Percentiles rank a stretch among this genome's conserved stretches.
These are phyloP conservation scores for Colletotrichum paranaense DNA, from an alignment of 2,329 filamentous ascomycete species.

Conservation along the genomic window DNA sequence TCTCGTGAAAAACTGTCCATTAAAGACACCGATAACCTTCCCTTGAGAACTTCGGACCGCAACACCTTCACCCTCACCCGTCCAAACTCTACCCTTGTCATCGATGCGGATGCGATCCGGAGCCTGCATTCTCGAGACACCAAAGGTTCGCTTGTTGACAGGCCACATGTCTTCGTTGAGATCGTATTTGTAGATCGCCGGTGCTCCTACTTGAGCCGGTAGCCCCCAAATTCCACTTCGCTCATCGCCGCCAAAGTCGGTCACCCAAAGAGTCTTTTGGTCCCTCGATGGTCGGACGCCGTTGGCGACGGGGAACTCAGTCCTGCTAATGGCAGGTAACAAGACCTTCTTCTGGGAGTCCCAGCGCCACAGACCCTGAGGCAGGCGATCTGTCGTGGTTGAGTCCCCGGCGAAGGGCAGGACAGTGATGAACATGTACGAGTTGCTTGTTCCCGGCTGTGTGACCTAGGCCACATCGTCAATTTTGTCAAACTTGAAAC, in stretches of 20 bases:
- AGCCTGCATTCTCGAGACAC: background rate
- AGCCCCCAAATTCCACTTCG: background rate
- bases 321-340: background rate
- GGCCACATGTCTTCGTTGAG: background rate
- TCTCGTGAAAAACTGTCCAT: background rate
- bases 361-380: background rate
- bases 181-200: background rate
- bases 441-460: background rate
- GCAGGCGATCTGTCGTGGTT: background rate
- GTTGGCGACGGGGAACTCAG: background rate
- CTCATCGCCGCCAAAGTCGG: background rate
- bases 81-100: background rate
- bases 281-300: background rate
- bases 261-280: background rate
- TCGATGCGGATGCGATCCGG: background rate
- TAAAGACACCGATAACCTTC: background rate
- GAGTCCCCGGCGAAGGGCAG: background rate
- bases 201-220: background rate
- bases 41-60: background rate
- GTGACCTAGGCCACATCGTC: background rate
- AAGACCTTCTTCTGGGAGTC: background rate
- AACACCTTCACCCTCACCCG: background rate
- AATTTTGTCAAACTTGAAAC: background rate
- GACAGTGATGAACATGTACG: background rate
- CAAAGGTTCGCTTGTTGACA: background rate